Conservation (phyloP, 2,329 filamentous ascomycete species). For the Chaetothyriales sp. region DNA sequence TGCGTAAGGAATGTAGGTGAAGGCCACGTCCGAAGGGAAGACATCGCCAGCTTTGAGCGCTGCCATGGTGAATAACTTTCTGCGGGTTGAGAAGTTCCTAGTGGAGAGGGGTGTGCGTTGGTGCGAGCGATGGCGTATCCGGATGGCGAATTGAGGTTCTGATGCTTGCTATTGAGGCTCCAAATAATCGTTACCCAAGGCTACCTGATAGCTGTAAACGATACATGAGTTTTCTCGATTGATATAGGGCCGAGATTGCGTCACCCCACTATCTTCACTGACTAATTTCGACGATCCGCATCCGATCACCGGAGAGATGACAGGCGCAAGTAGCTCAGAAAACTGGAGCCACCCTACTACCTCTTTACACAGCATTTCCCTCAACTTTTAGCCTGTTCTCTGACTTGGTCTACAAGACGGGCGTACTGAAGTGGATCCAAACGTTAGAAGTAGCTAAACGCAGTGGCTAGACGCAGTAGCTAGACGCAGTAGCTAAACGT, state of each 20-base stretch:
- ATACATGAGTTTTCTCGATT: background rate
- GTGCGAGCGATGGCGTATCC: background rate
- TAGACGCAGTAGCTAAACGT: too few relatives aligned
- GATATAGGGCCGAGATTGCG: background rate
- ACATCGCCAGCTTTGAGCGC: slow-evolving; percentile 65
- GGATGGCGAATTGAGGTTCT: background rate
- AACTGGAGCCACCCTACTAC: background rate
- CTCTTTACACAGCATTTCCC: too few relatives aligned
- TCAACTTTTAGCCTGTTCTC: too few relatives aligned
- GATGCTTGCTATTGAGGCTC: background rate
- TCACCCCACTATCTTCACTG: background rate
- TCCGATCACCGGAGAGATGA: background rate
- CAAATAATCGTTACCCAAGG: background rate
- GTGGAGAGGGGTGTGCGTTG: background rate
- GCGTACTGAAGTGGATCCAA: too few relatives aligned
- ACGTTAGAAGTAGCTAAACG: too few relatives aligned
- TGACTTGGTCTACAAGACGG: too few relatives aligned
- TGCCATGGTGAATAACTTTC: slow-evolving; percentile 36
- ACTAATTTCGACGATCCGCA: background rate
- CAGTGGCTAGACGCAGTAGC: too few relatives aligned
- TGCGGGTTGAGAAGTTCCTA: background rate
- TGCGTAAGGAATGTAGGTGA: slow-evolving; percentile 52
- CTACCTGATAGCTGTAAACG: too few relatives aligned
- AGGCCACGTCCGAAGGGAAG: slow-evolving; percentile 69
- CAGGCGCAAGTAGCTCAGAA: background rate